Percentiles rank a stretch among this genome's conserved stretches.
phyloP scores from a whole-genome alignment of 495 filamentous ascomycete species.

The Penicillium diatomitis region DNA sequence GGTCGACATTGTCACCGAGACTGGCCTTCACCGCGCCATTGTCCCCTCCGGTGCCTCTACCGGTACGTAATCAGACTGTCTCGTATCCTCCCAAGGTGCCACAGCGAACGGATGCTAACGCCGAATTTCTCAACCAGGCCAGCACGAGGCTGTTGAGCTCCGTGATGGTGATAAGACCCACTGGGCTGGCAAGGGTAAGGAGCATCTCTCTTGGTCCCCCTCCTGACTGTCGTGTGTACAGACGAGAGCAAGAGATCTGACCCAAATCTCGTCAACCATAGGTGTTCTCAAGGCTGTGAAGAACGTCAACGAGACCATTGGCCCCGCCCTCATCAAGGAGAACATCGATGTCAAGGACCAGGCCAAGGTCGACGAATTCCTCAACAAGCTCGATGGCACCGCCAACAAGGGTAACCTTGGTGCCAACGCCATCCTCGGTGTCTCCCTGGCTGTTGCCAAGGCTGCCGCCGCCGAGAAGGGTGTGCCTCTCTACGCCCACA shows the following conservation, averaged over 20 bases:
- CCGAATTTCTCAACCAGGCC: slow-evolving; percentile 44
- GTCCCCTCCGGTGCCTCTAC: slow-evolving; percentile 98
- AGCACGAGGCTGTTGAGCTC: slow-evolving; percentile 97
- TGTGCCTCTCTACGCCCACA: slow-evolving; percentile 93
- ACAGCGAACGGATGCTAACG: neutral
- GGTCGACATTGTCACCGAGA: slow-evolving; percentile 94
- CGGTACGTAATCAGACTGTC: slow-evolving; percentile 44
- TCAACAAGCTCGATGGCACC: slow-evolving; percentile 93
- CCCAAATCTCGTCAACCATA: slow-evolving; percentile 1
- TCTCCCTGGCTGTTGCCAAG: slow-evolving; percentile 93
- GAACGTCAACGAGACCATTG: slow-evolving; percentile 94
- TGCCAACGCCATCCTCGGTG: slow-evolving; percentile 98
- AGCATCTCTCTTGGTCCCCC: no score
- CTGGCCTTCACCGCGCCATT: slow-evolving; percentile 95
- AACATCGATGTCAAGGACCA: slow-evolving; percentile 97
- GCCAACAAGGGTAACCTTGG: slow-evolving; percentile 96
- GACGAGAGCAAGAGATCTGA: slow-evolving; percentile 6
- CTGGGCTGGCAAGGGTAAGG: slow-evolving; percentile 85
- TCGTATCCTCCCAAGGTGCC: neutral
- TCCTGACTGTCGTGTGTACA: no score
- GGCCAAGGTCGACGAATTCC: slow-evolving; percentile 81
- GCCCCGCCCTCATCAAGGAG: slow-evolving; percentile 83
- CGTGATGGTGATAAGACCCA: slow-evolving; percentile 97
- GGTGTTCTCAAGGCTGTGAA: slow-evolving; percentile 87
- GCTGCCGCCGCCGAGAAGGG: slow-evolving; percentile 97